Evolutionary conservation across 2,329 filamentous ascomycete genomes (phyloP), one percentile per base, ranked within the genome.

Genomic region (Pseudogymnoascus sp.): DNA sequence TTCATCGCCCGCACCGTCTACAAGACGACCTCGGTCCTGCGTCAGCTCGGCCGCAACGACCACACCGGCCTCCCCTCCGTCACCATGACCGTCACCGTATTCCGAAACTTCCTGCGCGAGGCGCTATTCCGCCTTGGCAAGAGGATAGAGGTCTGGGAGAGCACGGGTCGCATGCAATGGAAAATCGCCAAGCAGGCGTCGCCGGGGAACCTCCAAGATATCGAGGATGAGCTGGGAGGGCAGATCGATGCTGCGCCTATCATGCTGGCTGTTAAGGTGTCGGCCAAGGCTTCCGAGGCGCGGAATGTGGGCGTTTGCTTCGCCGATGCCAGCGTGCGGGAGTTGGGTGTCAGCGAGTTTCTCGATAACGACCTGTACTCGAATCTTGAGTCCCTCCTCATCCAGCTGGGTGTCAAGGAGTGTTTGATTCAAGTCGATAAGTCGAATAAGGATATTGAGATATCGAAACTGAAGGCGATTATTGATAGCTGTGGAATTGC

Each of bases 291-390:
- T 1, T 84, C 84, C 0, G 93, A 97, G 73, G 90, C 89, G 5
- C 84, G 94, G 52, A 90, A 84, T 67, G 89, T 99, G 0, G 94
- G 94, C 7, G 93, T 99, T 4, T 97, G 94, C 76, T 99, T 99
- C 72, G 95, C 94, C 6, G 94, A 99, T 79, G 94, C 95, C 0
- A 97, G 91, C 67, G 93, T 97, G 25, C 84, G 94, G 60, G 94
- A 99, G 78, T 82, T 99, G 2, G 94, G 94, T 7, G 92, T 99
- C 61, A 96, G 91, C 79, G 95, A 99, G 73, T 99, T 99, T 67
- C 84, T 96, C n/a, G 94, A 99, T 80, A 99, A 97, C 72, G 94
- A 99, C 72, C 81, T 97, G 8, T 99, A 95, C 78, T 97, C 93
- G 60, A 99, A 99, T 74, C 95, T 99, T 68, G 94, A 99, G 77